These are phyloP conservation scores for Nannochloropsis gaditana DNA, from an alignment of 108 stramenopile genomes.

Conservation along the genomic window DNA sequence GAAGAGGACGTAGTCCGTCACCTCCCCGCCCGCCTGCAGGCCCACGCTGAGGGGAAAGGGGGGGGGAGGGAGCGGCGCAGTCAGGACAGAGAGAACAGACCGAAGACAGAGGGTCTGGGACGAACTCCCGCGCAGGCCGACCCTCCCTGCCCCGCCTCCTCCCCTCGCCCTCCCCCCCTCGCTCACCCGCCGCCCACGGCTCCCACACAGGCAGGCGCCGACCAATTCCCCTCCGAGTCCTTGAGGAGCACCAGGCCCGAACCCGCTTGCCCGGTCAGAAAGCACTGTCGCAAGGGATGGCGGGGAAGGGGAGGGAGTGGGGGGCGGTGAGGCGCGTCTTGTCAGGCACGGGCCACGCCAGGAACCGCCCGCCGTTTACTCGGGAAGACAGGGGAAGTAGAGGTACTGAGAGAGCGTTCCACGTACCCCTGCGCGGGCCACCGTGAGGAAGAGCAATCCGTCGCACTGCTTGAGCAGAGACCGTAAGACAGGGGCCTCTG, in stretches of 20 bases:
- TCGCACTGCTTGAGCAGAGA: neutral
- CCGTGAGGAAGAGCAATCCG: neutral
- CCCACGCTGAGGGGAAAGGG: neutral
- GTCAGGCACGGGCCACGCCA: too few relatives aligned
- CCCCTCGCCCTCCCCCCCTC: neutral
- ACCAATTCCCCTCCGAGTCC: neutral
- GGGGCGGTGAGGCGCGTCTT: too few relatives aligned
- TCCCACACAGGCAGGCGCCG: constrained; percentile 10
- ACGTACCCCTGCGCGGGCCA: constrained; percentile 4
- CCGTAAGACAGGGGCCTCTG: neutral
- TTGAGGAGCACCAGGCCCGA: neutral
- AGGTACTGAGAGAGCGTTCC: neutral
- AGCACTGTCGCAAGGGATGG: neutral
- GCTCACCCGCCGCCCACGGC: neutral
- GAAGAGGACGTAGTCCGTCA: constrained; percentile 9
- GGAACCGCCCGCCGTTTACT: too few relatives aligned
- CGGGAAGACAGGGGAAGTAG: neutral
- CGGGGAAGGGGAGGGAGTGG: too few relatives aligned
- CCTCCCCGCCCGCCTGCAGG: neutral
- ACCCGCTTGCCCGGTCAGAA: neutral
- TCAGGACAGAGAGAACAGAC: neutral
- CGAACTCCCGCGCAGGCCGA: neutral
- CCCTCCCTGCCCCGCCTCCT: neutral
- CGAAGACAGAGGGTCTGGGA: neutral
- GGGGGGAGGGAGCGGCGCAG: neutral